Conservation (phyloP, 2,329 filamentous ascomycete species). For the Cordyceps militaris region DNA sequence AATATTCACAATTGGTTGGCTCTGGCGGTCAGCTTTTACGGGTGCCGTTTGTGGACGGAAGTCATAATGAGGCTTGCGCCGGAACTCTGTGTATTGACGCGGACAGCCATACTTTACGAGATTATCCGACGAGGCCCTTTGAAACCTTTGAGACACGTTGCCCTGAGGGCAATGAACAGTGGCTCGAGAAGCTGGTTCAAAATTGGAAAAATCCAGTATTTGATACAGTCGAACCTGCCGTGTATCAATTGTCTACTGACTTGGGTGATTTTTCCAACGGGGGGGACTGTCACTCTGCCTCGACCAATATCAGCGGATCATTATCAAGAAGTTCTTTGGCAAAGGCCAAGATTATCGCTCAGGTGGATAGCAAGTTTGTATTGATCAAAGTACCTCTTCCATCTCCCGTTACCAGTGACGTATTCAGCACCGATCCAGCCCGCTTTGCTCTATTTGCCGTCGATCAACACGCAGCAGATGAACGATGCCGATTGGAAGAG, state of each 20-base stretch:
- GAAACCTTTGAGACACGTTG: constrained; percentile 1
- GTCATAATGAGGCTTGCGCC: not conserved
- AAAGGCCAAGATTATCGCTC: constrained; percentile 61
- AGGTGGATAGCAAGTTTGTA: constrained; percentile 89
- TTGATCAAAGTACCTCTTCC: constrained; percentile 50
- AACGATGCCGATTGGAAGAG: constrained; percentile 71
- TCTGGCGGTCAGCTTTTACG: constrained; percentile 35
- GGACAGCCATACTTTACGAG: not conserved
- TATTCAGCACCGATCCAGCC: not conserved
- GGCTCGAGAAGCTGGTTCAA: constrained; percentile 54
- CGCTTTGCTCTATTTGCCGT: constrained; percentile 62
- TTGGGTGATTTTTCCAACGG: not conserved
- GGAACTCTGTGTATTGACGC: not conserved
- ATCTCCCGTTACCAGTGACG: not conserved
- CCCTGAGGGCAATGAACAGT: constrained; percentile 29
- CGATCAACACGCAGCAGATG: constrained; percentile 93
- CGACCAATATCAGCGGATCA: constrained; percentile 29
- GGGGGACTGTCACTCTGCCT: constrained; percentile 20
- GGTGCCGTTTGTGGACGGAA: constrained; percentile 36
- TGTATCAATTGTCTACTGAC: constrained; percentile 34
- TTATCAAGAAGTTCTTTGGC: constrained; percentile 58
- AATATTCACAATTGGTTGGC: constrained; percentile 28
- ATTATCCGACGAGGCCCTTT: not conserved
- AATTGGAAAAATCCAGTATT: constrained; percentile 76
- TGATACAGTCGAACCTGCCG: constrained; percentile 35